Evolutionary conservation across 139 green algal species (phyloP), one percentile per base, ranked within the genome.

Genomic region (Chlorella vulgaris): DNA sequence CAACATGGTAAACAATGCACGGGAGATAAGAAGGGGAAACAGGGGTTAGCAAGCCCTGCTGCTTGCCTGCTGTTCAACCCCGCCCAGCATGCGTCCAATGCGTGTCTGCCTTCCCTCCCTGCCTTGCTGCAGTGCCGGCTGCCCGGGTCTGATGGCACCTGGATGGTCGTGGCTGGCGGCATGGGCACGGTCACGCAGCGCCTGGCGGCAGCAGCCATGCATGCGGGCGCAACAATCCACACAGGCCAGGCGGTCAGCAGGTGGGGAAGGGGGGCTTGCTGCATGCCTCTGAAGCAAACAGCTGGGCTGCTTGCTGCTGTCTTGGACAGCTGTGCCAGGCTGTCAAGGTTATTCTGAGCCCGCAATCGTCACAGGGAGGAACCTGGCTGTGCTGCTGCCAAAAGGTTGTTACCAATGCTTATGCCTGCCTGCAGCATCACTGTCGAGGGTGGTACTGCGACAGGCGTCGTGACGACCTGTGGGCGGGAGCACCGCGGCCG

Each of bases 1-100:
- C 66, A 92, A 93, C 76, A 91, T 92, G 87, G 86, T 90, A 58
- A 50, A n/a, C n/a, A n/a, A n/a, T n/a, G n/a, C n/a, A n/a, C n/a
- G n/a, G n/a, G n/a, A n/a, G n/a, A n/a, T n/a, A n/a, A n/a, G n/a
- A n/a, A n/a, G n/a, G n/a, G n/a, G n/a, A n/a, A n/a, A n/a, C n/a
- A n/a, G n/a, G n/a, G n/a, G n/a, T n/a, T n/a, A n/a, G n/a, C n/a
- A n/a, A n/a, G n/a, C n/a, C n/a, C n/a, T n/a, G n/a, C n/a, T n/a
- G n/a, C n/a, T n/a, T n/a, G n/a, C n/a, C n/a, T n/a, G n/a, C n/a
- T n/a, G n/a, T n/a, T n/a, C n/a, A n/a, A n/a, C n/a, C n/a, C n/a
- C n/a, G n/a, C n/a, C n/a, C n/a, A n/a, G n/a, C n/a, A n/a, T n/a
- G n/a, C n/a, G n/a, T n/a, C n/a, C n/a, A n/a, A n/a, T n/a, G n/a